phyloP scores from a whole-genome alignment of 2,329 filamentous ascomycete species.

The Exophiala sideris region DNA sequence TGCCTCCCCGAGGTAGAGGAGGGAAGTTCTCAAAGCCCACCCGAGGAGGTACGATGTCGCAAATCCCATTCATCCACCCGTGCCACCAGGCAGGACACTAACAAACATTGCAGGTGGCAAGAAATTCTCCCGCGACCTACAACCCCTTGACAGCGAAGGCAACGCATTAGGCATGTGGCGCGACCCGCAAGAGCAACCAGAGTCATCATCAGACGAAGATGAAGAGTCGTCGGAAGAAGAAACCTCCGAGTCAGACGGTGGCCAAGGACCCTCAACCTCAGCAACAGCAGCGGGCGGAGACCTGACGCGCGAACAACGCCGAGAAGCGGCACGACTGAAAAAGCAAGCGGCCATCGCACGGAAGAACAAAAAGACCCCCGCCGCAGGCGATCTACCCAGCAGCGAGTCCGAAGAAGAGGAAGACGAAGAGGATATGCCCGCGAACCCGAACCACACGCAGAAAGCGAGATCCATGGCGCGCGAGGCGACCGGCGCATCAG shows the following conservation, averaged over 20 bases:
- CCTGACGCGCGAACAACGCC: slow-evolving; percentile 81
- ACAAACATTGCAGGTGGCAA: slow-evolving; percentile 67
- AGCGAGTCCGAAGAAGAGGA: slow-evolving; percentile 46
- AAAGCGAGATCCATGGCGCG: slow-evolving; percentile 65
- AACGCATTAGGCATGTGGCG: slow-evolving; percentile 88
- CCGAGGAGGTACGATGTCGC: slow-evolving; percentile 67
- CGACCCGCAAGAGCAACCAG: slow-evolving; percentile 43
- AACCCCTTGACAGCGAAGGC: slow-evolving; percentile 83
- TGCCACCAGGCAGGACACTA: slow-evolving; percentile 30
- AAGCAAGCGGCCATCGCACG: slow-evolving; percentile 84
- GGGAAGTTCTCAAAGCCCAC: slow-evolving; percentile 95
- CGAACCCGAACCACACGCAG: slow-evolving; percentile 82
- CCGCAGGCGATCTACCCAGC: slow-evolving; percentile 81
- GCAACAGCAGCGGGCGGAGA: slow-evolving; percentile 39
- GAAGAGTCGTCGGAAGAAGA: slow-evolving; percentile 50
- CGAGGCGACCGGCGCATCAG: slow-evolving; percentile 14
- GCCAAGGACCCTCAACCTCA: slow-evolving; percentile 45
- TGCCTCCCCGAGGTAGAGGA: slow-evolving; percentile 66
- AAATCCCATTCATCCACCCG: background rate
- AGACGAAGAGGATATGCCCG: slow-evolving; percentile 53
- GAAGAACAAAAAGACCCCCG: slow-evolving; percentile 66
- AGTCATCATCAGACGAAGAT: slow-evolving; percentile 8
- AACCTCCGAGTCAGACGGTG: slow-evolving; percentile 38
- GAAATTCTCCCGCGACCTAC: slow-evolving; percentile 88
- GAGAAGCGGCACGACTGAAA: slow-evolving; percentile 80